These are phyloP conservation scores for Casuarina equisetifolia DNA, from an alignment of 306 rosid genomes.

Conservation along the genomic window DNA sequence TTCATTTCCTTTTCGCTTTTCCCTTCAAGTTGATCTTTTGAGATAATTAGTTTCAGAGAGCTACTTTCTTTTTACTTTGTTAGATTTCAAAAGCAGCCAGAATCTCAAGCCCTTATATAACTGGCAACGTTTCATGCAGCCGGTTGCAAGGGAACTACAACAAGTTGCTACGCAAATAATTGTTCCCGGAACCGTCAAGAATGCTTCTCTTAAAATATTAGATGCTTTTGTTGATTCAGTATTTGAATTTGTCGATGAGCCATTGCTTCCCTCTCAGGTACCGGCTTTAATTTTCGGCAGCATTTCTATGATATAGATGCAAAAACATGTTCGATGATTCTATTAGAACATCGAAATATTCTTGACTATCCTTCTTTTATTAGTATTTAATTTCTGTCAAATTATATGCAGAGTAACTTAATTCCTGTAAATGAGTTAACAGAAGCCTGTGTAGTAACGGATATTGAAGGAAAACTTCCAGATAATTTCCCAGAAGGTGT, in stretches of 20 bases:
- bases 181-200: constrained; percentile 20
- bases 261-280: constrained; percentile 70
- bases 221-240: constrained; percentile 55
- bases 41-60: not conserved
- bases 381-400: not conserved
- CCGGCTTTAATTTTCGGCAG: not conserved
- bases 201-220: constrained; percentile 23
- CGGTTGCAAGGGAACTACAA: constrained; percentile 14
- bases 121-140: constrained; percentile 12
- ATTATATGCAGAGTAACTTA: constrained; percentile 44
- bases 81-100: not conserved
- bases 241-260: constrained; percentile 47
- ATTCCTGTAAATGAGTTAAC: constrained; percentile 59
- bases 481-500: constrained; percentile 57
- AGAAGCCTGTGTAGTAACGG: constrained; percentile 31
- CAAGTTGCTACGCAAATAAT: constrained; percentile 21
- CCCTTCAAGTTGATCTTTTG: too few species aligned
- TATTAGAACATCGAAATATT: too few species aligned
- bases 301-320: too few species aligned
- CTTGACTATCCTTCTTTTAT: not conserved
- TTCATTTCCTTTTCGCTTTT: too few species aligned
- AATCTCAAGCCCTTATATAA: not conserved
- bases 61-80: not conserved
- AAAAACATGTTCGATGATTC: too few species aligned
- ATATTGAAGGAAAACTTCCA: constrained; percentile 59